A percentile compares a stretch with the other conserved stretches of the same genome.
Evolutionary conservation across 371 early-diverging fungal species (phyloP).

Genomic region (Rhizomucor miehei): DNA sequence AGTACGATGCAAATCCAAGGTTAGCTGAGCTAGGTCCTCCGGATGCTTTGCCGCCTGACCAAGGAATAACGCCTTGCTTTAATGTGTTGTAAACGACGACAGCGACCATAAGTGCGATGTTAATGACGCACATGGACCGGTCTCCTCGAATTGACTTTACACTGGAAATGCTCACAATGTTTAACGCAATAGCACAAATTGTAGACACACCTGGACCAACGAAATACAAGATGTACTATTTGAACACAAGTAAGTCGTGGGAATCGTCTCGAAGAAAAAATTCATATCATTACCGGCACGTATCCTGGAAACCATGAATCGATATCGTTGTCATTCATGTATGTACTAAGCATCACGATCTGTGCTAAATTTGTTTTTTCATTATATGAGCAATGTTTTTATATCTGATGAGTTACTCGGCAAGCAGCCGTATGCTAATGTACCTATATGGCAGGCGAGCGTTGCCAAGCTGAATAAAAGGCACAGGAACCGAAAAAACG

Average conservation of each 20-base stretch:
- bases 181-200: slow-evolving; percentile 22
- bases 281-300: slow-evolving; percentile 24
- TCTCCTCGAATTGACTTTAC: slow-evolving; percentile 24
- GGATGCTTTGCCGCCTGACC: slow-evolving; percentile 17
- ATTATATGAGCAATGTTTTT: not conserved
- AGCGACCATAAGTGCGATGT: slow-evolving; percentile 25
- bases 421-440: not conserved
- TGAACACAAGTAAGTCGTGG: too few relatives aligned
- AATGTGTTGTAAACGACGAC: slow-evolving; percentile 32
- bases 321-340: not conserved
- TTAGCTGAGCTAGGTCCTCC: slow-evolving; percentile 7
- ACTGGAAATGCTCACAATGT: slow-evolving; percentile 15
- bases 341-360: slow-evolving; percentile 19
- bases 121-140: slow-evolving; percentile 22
- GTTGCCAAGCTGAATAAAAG: slow-evolving; percentile 16
- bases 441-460: slow-evolving; percentile 23
- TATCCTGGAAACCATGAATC: slow-evolving; percentile 27
- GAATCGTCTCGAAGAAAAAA: too few relatives aligned
- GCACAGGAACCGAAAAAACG: slow-evolving; percentile 11
- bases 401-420: not conserved
- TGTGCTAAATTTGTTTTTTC: slow-evolving; percentile 23
- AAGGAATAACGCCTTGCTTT: slow-evolving; percentile 24
- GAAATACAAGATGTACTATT: slow-evolving; percentile 41
- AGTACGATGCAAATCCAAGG: slow-evolving; percentile 25
- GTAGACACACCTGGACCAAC: slow-evolving; percentile 37